A percentile compares a stretch with the other conserved stretches of the same genome.
Evolutionary conservation across 2,329 filamentous ascomycete genomes (phyloP).

Genomic region (Calonectria montana): DNA sequence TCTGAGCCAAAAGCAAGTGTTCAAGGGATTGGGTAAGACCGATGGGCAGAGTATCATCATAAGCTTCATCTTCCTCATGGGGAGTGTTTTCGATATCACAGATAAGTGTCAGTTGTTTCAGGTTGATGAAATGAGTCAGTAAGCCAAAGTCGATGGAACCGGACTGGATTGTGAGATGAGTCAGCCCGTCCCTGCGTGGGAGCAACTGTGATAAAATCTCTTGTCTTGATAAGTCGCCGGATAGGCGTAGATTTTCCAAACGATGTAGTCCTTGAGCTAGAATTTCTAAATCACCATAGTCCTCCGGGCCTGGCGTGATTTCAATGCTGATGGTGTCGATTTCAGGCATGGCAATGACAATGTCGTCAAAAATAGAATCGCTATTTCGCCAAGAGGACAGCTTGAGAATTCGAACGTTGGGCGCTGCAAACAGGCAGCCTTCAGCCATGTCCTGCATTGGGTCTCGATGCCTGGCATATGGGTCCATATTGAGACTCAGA

Average conservation of each 20-base stretch:
- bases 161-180: not conserved
- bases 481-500: not conserved
- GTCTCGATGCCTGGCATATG: not conserved
- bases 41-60: not conserved
- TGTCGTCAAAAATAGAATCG: not conserved
- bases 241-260: not conserved
- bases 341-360: not conserved
- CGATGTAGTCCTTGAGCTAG: not conserved
- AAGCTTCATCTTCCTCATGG: not conserved
- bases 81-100: conserved; percentile 4
- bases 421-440: not conserved
- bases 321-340: not conserved
- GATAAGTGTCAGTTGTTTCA: not conserved
- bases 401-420: not conserved
- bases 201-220: not conserved
- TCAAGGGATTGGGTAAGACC: not conserved
- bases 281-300: not conserved
- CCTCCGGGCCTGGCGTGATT: not conserved
- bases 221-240: not conserved
- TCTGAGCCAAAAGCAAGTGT: not conserved
- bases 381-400: not conserved
- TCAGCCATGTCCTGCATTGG: not conserved
- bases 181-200: not conserved
- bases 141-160: not conserved
- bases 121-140: not conserved